Conservation (phyloP, 2,329 filamentous ascomycete species). For the Fusarium lyarnte region DNA sequence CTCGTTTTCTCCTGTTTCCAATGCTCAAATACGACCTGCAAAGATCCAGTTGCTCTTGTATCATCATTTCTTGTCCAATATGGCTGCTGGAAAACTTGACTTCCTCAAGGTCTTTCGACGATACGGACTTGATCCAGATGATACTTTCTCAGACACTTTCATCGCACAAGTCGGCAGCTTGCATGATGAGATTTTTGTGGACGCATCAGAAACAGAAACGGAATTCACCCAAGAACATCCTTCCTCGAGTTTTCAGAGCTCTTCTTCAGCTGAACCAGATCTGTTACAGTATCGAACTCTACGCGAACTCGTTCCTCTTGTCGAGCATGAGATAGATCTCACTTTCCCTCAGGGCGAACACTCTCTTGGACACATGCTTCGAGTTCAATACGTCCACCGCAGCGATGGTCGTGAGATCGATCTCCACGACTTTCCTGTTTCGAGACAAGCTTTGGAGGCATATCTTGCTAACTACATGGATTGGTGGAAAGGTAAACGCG, state of each 20-base stretch:
- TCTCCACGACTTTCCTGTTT: conserved; percentile 72
- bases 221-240: conserved; percentile 11
- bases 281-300: conserved; percentile 60
- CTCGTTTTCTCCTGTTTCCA: conserved; percentile 70
- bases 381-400: conserved; percentile 64
- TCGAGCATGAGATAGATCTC: conserved; percentile 56
- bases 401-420: conserved; percentile 63
- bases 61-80: conserved; percentile 80
- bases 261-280: conserved; percentile 43
- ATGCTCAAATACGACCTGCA: conserved; percentile 77
- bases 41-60: conserved; percentile 92
- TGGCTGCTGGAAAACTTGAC: conserved; percentile 76
- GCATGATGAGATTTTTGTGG: conserved; percentile 72
- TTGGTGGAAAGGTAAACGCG: conserved; percentile 88
- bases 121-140: conserved; percentile 73
- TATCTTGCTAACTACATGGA: conserved; percentile 77
- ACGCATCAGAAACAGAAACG: conserved; percentile 51
- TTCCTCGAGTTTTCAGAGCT: conserved; percentile 31
- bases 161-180: conserved; percentile 77
- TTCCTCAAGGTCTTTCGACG: conserved; percentile 75
- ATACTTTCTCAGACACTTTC: conserved; percentile 80
- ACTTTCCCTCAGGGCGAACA: conserved; percentile 63
- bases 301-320: conserved; percentile 56
- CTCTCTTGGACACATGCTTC: conserved; percentile 61
- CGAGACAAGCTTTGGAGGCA: conserved; percentile 67